Base-by-base conservation (phyloP, 2,329 filamentous ascomycete genomes). In the Paecilomyces variotii region DNA sequence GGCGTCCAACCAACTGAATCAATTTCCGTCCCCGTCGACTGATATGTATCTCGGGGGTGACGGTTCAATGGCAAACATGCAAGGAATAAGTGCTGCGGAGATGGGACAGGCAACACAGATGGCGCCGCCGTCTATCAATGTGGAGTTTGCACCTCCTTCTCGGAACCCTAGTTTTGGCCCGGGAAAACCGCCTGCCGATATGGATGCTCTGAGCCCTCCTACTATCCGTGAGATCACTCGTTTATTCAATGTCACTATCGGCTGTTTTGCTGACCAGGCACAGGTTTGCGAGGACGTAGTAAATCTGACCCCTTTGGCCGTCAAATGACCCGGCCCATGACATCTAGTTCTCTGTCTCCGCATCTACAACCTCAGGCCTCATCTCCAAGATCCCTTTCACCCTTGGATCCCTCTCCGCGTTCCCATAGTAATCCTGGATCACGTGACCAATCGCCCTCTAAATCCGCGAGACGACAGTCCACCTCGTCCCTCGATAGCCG, bases 111-210 rank as follows among this genome's bases (percentile, higher is more conserved):
- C 83, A 53, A 84, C 87, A 55, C 83, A 89, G 64, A 94, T 96
- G 87, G 88, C 88, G 2, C 90, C 92, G n/a, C 92, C 92, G 0
- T 90, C 92, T 56, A 97, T 97, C 74, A 96, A 94, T 70, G 94
- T 97, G 66, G 90, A 96, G 70, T 91, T 90, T 72, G 92, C 91
- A 14, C 92, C 92, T 26, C 87, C 87, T 7, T 84, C 88, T 56
- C 78, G 83, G 59, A 84, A 84, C 67, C 83, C 80, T 56, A 85
- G 80, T 65, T 88, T 89, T 69, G 88, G 87, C 62, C 82, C 84
- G 28, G 79, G 82, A 24, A 90, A 89, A 30, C 80, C 80, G n/a
- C 78, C 86, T 64, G 75, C 72, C 57, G 85, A 90, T 64, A 82
- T 87, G 62, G 90, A 95, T 71, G 91, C 91, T 3, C 77, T 97